Evolutionary conservation across 225 moss, liverwort and hornwort species (phyloP).

Genomic region (Bryum argenteum): DNA sequence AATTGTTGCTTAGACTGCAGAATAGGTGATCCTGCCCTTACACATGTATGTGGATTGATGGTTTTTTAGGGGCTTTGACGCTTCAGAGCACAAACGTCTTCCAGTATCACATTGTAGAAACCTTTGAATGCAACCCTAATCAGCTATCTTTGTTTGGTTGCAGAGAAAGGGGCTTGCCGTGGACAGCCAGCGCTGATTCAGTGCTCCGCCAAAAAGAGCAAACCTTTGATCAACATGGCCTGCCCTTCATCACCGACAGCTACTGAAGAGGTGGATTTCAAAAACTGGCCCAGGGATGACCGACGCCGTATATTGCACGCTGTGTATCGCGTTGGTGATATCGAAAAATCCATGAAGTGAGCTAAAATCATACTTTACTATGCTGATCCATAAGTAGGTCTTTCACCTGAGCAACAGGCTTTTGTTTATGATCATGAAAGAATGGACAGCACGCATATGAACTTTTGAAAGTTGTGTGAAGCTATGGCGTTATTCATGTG

Average conservation of each 20-base stretch:
- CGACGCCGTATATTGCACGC: constrained; percentile 65
- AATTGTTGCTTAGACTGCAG: constrained; percentile 33
- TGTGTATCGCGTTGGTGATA: constrained; percentile 72
- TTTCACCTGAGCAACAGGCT: too few relatives aligned
- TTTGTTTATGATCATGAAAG: too few relatives aligned
- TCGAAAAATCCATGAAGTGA: constrained; percentile 76
- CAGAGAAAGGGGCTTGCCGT: constrained; percentile 22
- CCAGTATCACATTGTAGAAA: not conserved
- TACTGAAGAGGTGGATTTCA: constrained; percentile 31
- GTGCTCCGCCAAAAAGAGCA: not conserved
- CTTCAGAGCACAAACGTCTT: constrained; percentile 16
- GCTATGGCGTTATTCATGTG: not conserved
- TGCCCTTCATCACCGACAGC: constrained; percentile 5
- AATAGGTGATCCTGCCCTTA: constrained; percentile 11
- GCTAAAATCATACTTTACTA: not conserved
- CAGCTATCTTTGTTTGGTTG: not conserved
- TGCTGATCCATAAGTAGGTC: too few relatives aligned
- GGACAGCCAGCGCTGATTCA: not conserved
- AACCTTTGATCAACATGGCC: constrained; percentile 9
- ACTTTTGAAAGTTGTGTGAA: too few relatives aligned
- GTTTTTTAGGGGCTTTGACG: not conserved
- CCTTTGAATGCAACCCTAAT: not conserved
- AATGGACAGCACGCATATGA: too few relatives aligned
- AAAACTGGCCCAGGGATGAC: constrained; percentile 56
- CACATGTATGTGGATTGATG: too few relatives aligned